phyloP scores from a whole-genome alignment of 441 rosid species.

The Erodium trifolium region DNA sequence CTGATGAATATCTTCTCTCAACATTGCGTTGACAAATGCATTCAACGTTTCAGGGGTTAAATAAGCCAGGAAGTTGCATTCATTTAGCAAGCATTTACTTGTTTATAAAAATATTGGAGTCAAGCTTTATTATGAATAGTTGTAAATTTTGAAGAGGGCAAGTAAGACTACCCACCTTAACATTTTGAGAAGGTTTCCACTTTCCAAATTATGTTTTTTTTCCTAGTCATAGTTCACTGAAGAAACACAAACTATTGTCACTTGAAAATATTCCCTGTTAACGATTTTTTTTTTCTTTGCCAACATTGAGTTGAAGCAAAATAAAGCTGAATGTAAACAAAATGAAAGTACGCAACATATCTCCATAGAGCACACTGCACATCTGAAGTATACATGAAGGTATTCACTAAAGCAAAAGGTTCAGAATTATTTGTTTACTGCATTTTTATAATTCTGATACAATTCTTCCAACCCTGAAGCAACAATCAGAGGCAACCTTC shows the following conservation, averaged over 20 bases:
- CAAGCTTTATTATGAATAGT: neutral
- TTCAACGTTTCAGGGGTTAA: slow-evolving; percentile 5
- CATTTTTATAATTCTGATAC: slow-evolving; percentile 81
- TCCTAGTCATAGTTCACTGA: neutral
- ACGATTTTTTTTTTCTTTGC: neutral
- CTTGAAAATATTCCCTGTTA: neutral
- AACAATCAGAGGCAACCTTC: slow-evolving; percentile 62
- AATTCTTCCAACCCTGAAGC: slow-evolving; percentile 82
- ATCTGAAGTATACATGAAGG: slow-evolving; percentile 17
- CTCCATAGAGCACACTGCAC: slow-evolving; percentile 2
- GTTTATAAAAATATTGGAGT: neutral
- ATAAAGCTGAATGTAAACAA: neutral
- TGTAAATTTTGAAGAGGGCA: neutral
- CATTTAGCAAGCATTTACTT: neutral
- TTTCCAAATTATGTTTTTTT: neutral
- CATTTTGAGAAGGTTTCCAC: neutral
- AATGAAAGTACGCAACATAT: neutral
- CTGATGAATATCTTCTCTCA: slow-evolving; percentile 13
- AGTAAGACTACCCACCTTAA: neutral
- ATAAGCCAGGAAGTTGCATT: slow-evolving; percentile 6
- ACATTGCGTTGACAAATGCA: neutral
- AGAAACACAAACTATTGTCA: neutral
- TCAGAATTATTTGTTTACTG: slow-evolving; percentile 49
- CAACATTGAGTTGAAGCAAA: neutral
- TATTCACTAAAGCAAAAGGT: slow-evolving; percentile 24